These are phyloP conservation scores for Iodosphaeria phyllophila DNA, from an alignment of 2,329 filamentous ascomycete genomes.

Conservation along the genomic window DNA sequence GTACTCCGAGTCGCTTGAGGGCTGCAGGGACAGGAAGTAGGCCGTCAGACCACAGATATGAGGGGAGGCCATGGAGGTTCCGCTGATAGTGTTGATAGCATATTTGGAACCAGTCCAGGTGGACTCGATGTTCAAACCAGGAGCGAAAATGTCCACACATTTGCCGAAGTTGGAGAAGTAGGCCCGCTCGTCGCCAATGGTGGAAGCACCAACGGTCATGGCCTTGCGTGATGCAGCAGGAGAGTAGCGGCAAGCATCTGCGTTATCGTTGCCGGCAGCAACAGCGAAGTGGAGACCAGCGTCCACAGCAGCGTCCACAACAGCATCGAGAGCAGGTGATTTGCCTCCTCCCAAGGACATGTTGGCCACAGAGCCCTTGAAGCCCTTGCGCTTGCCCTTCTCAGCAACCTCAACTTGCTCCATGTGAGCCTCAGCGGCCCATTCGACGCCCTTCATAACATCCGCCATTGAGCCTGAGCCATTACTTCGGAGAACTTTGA, in stretches of 20 bases:
- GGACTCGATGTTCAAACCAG: conserved; percentile 88
- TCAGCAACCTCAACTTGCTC: conserved; percentile 63
- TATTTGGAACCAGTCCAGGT: conserved; percentile 97
- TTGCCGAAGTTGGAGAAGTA: conserved; percentile 99
- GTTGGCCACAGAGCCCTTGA: conserved; percentile 98
- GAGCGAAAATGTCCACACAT: conserved; percentile 98
- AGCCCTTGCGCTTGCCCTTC: conserved; percentile 79
- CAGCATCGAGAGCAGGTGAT: conserved; percentile 74
- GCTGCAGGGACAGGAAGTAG: conserved; percentile 96
- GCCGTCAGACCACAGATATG: conserved; percentile 92
- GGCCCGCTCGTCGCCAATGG: conserved; percentile 82
- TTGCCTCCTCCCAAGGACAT: conserved; percentile 98
- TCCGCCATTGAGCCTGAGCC: conserved; percentile 97
- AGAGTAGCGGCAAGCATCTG: conserved; percentile 98
- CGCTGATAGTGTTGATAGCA: conserved; percentile 96
- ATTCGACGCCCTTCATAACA: conserved; percentile 96
- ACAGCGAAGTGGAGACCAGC: conserved; percentile 95
- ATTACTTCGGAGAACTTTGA: conserved; percentile 96
- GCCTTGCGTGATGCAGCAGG: conserved; percentile 82
- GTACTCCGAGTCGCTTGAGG: conserved; percentile 74
- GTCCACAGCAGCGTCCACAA: conserved; percentile 83
- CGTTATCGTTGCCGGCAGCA: conserved; percentile 95
- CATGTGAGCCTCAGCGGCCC: conserved; percentile 63
- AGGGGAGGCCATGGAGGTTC: conserved; percentile 97
- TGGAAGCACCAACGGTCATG: conserved; percentile 89